Base-by-base conservation (phyloP, 495 filamentous ascomycete genomes). In the Saxispiralis lemnorum region DNA sequence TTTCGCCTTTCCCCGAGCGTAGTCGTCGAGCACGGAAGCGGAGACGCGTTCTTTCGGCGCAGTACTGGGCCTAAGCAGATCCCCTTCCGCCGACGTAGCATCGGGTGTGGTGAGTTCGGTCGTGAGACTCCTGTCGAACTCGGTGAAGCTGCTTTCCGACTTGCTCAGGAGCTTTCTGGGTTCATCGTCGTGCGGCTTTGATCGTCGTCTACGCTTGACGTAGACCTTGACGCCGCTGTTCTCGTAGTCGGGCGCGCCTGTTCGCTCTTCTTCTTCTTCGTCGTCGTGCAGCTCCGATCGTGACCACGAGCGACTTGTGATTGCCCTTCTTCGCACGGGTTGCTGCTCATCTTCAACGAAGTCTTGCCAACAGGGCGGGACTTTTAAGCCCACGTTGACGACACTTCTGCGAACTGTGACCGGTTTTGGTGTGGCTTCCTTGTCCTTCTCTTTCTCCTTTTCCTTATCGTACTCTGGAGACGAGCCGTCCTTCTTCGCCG, bases 141-240 rank as follows among this genome's bases (percentile, higher is more conserved):
- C 42, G 2, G 46, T 46, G 7, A 53, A 39, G 32, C 46, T 53
- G 34, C 50, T 53, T 24, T 48, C 49, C 6, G 50, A 49, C 6
- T 45, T 41, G 28, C 28, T 39, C 15, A 31, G 7, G 16, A n/a
- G 18, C 13, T 48, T 42, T 15, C 24, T 15, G 1, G 7, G 31
- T 18, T 28, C 17, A 14, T 48, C 46, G 31, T 37, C 21, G 10
- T 21, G 28, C 11, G 45, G 37, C 35, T 40, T 42, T n/a, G 50
- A 49, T 4, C 46, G 45, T 14, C 28, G 34, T 20, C 46, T 28
- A 11, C 45, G 45, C 42, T 49, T 53, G 46, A 53, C 38, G 46
- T 53, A 53, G 16, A 53, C 46, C 31, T 53, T 53, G n/a, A 44
- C 41, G 15, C 50, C 50, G 31, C 45, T 44, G 16, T 43, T 39